Conservation (phyloP, 2,329 filamentous ascomycete genomes). For the Fusarium fracticaudum region DNA sequence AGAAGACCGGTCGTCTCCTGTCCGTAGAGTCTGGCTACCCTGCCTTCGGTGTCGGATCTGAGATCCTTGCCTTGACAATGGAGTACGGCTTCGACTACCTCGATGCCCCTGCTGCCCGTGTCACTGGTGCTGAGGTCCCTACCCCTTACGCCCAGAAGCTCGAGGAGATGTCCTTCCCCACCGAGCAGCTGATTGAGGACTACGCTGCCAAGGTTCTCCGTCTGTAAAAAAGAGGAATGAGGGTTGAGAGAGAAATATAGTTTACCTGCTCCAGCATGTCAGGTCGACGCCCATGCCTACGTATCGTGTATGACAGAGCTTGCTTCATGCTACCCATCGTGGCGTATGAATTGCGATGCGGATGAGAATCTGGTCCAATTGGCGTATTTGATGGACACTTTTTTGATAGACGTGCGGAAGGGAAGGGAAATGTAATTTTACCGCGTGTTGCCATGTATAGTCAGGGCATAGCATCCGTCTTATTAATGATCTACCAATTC, state of each 20-base stretch:
- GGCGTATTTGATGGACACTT: conserved; percentile 42
- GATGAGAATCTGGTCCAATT: conserved; percentile 35
- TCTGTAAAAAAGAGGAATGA: conserved; percentile 61
- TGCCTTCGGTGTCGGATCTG: conserved; percentile 89
- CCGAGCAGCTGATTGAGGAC: conserved; percentile 84
- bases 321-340: conserved; percentile 26
- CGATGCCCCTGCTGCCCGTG: conserved; percentile 88
- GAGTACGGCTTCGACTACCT: conserved; percentile 99
- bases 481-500: conserved; percentile 46
- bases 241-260: conserved; percentile 21
- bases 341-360: conserved; percentile 23
- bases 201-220: conserved; percentile 90
- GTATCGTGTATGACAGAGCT: conserved; percentile 21
- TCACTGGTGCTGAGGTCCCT: conserved; percentile 96
- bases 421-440: conserved; percentile 54
- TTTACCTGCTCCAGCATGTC: conserved; percentile 19
- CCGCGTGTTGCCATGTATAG: conserved; percentile 52
- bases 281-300: conserved; percentile 10
- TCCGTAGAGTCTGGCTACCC: conserved; percentile 96
- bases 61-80: conserved; percentile 94
- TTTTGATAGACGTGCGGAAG: conserved; percentile 50
- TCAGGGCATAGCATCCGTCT: conserved; percentile 42
- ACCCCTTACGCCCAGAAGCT: conserved; percentile 94
- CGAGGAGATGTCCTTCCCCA: conserved; percentile 95
- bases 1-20: conserved; percentile 96